phyloP scores from a whole-genome alignment of 257 asterid species.

The Nicotiana attenuata region DNA sequence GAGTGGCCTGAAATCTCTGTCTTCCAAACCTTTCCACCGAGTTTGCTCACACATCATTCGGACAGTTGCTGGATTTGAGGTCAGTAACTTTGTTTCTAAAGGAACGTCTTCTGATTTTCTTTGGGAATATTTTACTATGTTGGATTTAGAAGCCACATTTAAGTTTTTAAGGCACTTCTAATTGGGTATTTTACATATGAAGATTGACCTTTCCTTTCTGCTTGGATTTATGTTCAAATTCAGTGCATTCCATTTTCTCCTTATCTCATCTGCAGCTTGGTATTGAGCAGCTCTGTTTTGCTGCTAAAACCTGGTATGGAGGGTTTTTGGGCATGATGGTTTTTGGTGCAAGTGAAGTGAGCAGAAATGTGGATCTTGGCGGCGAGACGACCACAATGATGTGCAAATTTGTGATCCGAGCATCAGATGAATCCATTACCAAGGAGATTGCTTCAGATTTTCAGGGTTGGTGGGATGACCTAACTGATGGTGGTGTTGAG shows the following conservation, averaged over 20 bases:
- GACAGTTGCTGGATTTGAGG: constrained; percentile 94
- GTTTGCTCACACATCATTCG: constrained; percentile 88
- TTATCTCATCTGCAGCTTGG: not conserved
- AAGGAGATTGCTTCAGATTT: constrained; percentile 75
- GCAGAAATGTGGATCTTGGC: too few relatives aligned
- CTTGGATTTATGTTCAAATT: too few relatives aligned
- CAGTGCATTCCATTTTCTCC: not conserved
- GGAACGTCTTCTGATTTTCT: not conserved
- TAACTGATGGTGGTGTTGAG: constrained; percentile 73
- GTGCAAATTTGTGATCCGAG: constrained; percentile 23
- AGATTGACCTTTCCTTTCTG: too few relatives aligned
- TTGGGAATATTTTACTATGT: not conserved
- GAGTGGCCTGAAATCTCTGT: too few relatives aligned
- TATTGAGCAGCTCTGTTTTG: constrained; percentile 66
- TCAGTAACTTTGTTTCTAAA: constrained; percentile 19
- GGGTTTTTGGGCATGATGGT: too few relatives aligned
- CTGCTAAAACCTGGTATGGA: constrained; percentile 88
- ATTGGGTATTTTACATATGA: too few relatives aligned
- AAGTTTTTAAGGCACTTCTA: not conserved
- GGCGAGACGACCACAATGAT: too few relatives aligned
- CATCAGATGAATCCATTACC: constrained; percentile 70
- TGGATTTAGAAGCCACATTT: not conserved
- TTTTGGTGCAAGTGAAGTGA: too few relatives aligned
- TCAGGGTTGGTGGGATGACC: constrained; percentile 92
- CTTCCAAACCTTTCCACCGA: constrained; percentile 40